Evolutionary conservation across 2,329 filamentous ascomycete genomes (phyloP).

Genomic region (Hypoxylon sp.): DNA sequence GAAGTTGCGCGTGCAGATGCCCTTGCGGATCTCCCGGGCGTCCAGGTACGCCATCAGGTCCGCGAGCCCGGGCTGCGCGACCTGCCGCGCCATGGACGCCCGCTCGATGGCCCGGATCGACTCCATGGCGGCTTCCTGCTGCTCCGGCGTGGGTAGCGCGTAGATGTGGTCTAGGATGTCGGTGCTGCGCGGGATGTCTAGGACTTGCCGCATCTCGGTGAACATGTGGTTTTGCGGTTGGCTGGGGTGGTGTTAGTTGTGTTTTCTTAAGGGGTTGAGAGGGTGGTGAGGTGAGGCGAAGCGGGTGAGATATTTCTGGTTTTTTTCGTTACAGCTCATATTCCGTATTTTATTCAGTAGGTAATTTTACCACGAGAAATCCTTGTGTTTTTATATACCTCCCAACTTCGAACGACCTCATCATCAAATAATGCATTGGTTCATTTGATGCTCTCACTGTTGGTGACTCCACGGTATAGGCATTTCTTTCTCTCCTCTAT

Average conservation of each 20-base stretch:
- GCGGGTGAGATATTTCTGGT: not conserved
- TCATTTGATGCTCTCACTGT: too few species aligned
- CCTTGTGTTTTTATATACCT: too few species aligned
- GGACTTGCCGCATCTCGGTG: slow-evolving; percentile 77
- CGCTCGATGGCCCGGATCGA: slow-evolving; percentile 83
- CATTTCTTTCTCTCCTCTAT: not conserved
- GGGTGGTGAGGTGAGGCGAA: not conserved
- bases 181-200: slow-evolving; percentile 73
- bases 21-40: slow-evolving; percentile 71
- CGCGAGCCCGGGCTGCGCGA: slow-evolving; percentile 81
- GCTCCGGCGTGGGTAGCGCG: slow-evolving; percentile 67
- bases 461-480: too few species aligned
- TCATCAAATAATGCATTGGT: too few species aligned
- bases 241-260: slow-evolving; percentile 54
- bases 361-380: too few species aligned
- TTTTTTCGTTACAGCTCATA: too few species aligned
- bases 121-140: slow-evolving; percentile 71
- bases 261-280: not conserved
- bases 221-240: slow-evolving; percentile 98
- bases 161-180: slow-evolving; percentile 94
- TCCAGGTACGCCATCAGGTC: slow-evolving; percentile 86
- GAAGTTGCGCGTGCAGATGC: slow-evolving; percentile 94
- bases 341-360: too few species aligned
- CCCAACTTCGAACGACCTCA: too few species aligned
- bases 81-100: slow-evolving; percentile 79